phyloP scores from a whole-genome alignment of 495 filamentous ascomycete genomes.

The Aspergillus ostianus region DNA sequence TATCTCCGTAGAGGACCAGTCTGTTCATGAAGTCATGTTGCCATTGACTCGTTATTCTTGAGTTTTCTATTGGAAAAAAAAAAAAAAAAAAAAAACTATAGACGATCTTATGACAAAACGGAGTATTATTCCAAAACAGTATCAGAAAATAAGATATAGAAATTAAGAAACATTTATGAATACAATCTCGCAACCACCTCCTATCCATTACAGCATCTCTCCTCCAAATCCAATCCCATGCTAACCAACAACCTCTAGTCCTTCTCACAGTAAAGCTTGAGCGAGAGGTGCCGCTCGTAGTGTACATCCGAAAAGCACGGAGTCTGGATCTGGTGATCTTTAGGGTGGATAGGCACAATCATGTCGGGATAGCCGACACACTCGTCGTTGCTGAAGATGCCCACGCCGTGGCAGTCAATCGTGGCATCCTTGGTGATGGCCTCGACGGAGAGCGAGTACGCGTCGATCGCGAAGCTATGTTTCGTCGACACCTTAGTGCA shows the following conservation, averaged over 20 bases:
- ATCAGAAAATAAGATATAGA: too few species aligned
- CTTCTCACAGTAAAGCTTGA: conserved; percentile 13
- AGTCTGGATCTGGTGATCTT: conserved; percentile 1
- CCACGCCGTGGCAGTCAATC: conserved; percentile 12
- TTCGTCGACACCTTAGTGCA: conserved; percentile 8
- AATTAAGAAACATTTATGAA: too few species aligned
- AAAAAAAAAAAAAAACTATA: too few species aligned
- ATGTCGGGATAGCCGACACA: conserved; percentile 13
- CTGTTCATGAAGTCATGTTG: too few species aligned
- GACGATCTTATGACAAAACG: too few species aligned
- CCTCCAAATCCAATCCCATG: background rate
- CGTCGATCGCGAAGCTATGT: conserved; percentile 8
- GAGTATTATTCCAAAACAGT: too few species aligned
- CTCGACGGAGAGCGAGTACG: conserved; percentile 15
- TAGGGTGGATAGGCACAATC: conserved; percentile 10
- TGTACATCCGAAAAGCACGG: conserved; percentile 7
- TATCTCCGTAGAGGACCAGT: too few species aligned
- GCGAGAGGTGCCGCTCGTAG: conserved; percentile 12
- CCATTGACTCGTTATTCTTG: too few species aligned
- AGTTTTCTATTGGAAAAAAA: too few species aligned
- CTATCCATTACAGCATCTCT: background rate
- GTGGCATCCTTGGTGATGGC: conserved; percentile 13
- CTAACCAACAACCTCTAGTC: background rate
- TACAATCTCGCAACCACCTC: too few species aligned
- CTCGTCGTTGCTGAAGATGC: conserved; percentile 14